Base-by-base conservation (phyloP, 805 yeast species). In the Candida cerambycidarum region DNA sequence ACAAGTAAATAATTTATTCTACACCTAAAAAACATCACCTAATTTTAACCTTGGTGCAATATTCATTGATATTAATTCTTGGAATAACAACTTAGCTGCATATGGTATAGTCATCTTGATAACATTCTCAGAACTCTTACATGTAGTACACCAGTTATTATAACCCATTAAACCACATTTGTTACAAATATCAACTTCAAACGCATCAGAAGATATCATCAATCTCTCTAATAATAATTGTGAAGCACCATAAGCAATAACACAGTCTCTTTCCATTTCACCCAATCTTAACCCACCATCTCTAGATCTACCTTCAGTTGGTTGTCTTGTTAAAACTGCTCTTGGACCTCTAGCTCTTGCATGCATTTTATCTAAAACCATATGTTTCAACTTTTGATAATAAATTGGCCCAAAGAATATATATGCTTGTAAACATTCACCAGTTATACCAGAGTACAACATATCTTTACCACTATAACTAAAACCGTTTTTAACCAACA, bases 241-340 rank as follows among this genome's bases (percentile, higher is more conserved):
- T 4, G 97, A 90, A 1, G 99, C 99, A 58, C 99, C 99, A 58
- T 93, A 93, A 1, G 99, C 99, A 68, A 93, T 95, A 51, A 93
- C 96, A 83, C 99, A 93, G 73, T 93, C 99, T 69, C 99, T 85
- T 66, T 93, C 99, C 99, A 93, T 93, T 71, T 93, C 99, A 58
- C 99, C 99, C 64, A 93, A 78, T 74, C 99, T 84, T 62, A 93
- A 78, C 62, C 99, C 99, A 79, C 99, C 99, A 67, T 93, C 99
- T 67, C 99, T 80, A 2, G 97, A 89, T 67, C 99, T 80, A 77
- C 99, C 99, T 67, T 93, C 99, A 0, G 98, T 92, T 13, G 98
- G 99, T 68, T 93, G 99, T 67, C 99, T 82, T 8, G 99, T 93
- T 45, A 93, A 75, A 10, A 93, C 98, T 0, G 99, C 99, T 55